Conservation (phyloP, 768 basidiomycete species). For the Auriscalpium microsporum region DNA sequence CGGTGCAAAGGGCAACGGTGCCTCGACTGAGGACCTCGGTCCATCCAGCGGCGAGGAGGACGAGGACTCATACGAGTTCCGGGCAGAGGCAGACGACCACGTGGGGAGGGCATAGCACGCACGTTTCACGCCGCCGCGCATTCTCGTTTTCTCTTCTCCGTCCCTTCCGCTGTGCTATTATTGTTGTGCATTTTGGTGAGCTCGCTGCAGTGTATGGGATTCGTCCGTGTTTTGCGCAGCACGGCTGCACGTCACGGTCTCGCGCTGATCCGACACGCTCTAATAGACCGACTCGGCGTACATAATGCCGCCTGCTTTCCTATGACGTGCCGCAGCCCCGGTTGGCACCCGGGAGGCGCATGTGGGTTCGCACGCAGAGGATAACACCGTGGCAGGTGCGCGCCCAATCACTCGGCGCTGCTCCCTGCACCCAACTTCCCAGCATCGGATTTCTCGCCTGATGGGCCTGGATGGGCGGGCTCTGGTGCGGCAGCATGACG, state of each 20-base stretch:
- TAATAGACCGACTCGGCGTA: slow-evolving; percentile 5
- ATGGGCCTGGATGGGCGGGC: no score
- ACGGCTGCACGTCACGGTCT: slow-evolving; percentile 12
- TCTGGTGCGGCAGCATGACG: no score
- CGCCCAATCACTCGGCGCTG: no score
- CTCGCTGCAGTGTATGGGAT: slow-evolving; percentile 14
- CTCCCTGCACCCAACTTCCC: no score
- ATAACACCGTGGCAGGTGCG: no score
- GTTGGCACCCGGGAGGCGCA: no score
- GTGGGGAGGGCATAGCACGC: slow-evolving; percentile 6
- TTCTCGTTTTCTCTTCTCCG: background rate
- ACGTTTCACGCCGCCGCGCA: background rate
- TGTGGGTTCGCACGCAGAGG: no score
- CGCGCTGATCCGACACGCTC: slow-evolving; percentile 15
- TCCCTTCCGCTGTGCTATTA: slow-evolving; percentile 11
- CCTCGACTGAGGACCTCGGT: slow-evolving; percentile 6
- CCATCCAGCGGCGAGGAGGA: slow-evolving; percentile 16
- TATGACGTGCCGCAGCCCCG: slow-evolving; percentile 6
- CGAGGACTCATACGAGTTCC: slow-evolving; percentile 14
- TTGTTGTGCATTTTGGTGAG: slow-evolving; percentile 21
- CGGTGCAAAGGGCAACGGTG: slow-evolving; percentile 2
- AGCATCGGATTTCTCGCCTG: no score
- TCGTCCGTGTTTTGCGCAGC: slow-evolving; percentile 1
- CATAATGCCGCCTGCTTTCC: background rate
- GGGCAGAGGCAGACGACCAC: slow-evolving; percentile 10